Base-by-base conservation (phyloP, 164 flowering plant genomes). In the Berberis thunbergii region DNA sequence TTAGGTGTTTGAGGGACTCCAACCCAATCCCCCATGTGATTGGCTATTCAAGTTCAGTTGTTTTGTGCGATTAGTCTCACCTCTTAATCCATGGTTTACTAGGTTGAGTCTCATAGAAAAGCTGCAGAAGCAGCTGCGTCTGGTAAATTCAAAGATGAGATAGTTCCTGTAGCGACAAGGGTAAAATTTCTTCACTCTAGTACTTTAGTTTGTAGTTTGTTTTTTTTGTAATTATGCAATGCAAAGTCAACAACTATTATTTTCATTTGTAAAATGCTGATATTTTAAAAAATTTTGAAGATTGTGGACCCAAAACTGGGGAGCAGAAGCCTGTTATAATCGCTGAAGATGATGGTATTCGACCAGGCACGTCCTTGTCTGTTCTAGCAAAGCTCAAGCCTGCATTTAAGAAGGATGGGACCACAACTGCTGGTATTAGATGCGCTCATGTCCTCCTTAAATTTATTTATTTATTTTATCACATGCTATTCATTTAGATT, bases 91-190 rank as follows among this genome's bases (percentile, higher is more conserved):
- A 6, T 61, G 10, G 50, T 49, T 64, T 45, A 1, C 9, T 71
- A 94, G 99, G 89, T 91, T 73, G 91, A 86, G 6, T 94, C 99
- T 52, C 99, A 94, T 67, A 79, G 85, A 67, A 75, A 74, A 61
- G 99, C 99, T 49, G 97, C 96, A 62, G 96, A 96, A 50, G 97
- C 99, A 40, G 86, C 88, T 66, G 97, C 96, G 53, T 57, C 96
- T 68, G 99, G 99, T 56, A 89, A 75, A 79, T 94, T 94, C 57
- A 86, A 84, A 63, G 97, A 95, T 75, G 99, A 95, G 81, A 95
- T 95, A 1, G 67, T 95, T 46, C 97, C 99, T 70, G 97, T 95
- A 45, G 43, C 73, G 40, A 91, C 99, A 45, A 94, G 82, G 96
- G 99, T 91, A 64, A 54, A 9, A n/a, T 49, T 12, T 49, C 54